Evolutionary conservation across 192 early-diverging fungal genomes (phyloP).

Genomic region (Funneliformis mosseae): DNA sequence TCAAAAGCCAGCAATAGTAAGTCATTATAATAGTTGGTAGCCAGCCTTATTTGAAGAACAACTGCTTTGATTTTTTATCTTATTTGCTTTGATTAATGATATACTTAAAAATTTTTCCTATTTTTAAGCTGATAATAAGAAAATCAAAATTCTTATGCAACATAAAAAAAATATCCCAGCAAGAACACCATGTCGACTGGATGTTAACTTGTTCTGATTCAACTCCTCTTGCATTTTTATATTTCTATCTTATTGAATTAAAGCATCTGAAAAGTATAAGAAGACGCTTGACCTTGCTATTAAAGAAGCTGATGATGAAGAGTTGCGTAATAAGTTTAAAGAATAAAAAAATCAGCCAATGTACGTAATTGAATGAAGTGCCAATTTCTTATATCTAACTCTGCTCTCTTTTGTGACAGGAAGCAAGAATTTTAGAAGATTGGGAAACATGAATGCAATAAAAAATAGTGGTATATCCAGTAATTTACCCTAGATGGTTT

Average conservation of each 20-base stretch:
- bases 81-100: too few relatives aligned
- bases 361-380: constrained; percentile 17
- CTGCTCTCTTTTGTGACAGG: constrained; percentile 20
- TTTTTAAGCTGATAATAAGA: too few relatives aligned
- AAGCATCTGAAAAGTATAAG: constrained; percentile 31
- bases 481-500: not conserved
- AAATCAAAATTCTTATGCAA: too few relatives aligned
- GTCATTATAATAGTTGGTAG: too few relatives aligned
- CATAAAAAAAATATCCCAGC: too few relatives aligned
- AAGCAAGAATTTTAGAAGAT: constrained; percentile 7
- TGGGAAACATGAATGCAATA: constrained; percentile 19
- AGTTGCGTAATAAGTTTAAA: constrained; percentile 20
- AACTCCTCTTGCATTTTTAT: constrained; percentile 26
- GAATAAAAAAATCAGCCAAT: constrained; percentile 18
- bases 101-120: too few relatives aligned
- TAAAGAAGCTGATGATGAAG: constrained; percentile 11
- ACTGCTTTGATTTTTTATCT: too few relatives aligned
- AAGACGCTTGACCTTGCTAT: constrained; percentile 23
- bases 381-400: constrained; percentile 26
- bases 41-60: too few relatives aligned
- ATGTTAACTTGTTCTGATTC: constrained; percentile 9
- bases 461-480: constrained; percentile 23
- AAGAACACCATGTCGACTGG: too few relatives aligned
- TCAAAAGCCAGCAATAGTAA: too few relatives aligned
- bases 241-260: constrained; percentile 29